Conservation (phyloP, 306 rosid genomes). For the Canavalia ensiformis region DNA sequence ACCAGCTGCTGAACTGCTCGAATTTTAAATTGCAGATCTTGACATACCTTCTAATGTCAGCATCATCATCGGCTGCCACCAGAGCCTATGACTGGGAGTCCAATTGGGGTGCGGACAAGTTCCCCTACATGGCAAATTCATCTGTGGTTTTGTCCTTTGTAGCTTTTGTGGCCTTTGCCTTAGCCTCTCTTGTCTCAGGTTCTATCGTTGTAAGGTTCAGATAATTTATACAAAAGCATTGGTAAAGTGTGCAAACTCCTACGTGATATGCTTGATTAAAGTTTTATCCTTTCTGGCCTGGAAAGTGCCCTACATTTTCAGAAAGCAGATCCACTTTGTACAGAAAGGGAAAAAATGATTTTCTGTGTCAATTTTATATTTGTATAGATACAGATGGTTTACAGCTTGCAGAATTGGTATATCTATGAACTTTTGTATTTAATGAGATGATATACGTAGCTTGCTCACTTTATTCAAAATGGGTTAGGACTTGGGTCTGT, state of each 20-base stretch:
- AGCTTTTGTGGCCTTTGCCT: constrained; percentile 81
- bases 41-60: constrained; percentile 85
- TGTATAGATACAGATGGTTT: constrained; percentile 3
- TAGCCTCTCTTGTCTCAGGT: constrained; percentile 78
- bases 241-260: constrained; percentile 23
- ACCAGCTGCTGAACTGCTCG: constrained; percentile 32
- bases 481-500: background rate
- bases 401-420: background rate
- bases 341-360: constrained; percentile 6
- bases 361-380: constrained; percentile 10
- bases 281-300: constrained; percentile 26
- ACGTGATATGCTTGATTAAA: background rate
- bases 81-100: constrained; percentile 84
- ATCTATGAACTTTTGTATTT: background rate
- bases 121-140: constrained; percentile 76
- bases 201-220: constrained; percentile 62
- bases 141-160: constrained; percentile 77
- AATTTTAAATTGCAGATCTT: constrained; percentile 62
- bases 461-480: background rate
- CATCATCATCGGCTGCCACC: constrained; percentile 89
- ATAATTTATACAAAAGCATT: constrained; percentile 45
- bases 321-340: constrained; percentile 45
- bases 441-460: background rate
- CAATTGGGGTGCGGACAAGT: constrained; percentile 88
- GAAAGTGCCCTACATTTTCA: constrained; percentile 16